Evolutionary conservation across 2,329 filamentous ascomycete species (phyloP).

Genomic region (Chaetomiaceae sp.): DNA sequence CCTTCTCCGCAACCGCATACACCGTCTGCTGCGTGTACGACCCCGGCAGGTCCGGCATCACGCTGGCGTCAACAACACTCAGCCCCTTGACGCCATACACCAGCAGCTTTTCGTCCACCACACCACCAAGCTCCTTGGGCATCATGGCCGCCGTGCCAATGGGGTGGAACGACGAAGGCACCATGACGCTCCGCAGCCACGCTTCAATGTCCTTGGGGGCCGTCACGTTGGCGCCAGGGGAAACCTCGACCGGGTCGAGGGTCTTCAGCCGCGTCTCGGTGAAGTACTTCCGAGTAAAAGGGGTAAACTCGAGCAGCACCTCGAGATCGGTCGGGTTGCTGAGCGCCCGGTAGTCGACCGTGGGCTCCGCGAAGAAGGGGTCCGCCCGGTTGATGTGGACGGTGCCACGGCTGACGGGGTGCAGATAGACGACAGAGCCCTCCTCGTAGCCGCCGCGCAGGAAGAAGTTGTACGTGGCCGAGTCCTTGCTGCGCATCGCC

Average conservation of each 20-base stretch:
- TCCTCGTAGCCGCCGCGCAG: conserved; percentile 29
- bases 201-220: conserved; percentile 24
- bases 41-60: conserved; percentile 37
- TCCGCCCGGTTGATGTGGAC: conserved; percentile 35
- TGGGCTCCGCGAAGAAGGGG: conserved; percentile 34
- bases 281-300: conserved; percentile 34
- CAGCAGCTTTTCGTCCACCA: conserved; percentile 38
- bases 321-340: conserved; percentile 50
- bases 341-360: conserved; percentile 36
- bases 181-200: conserved; percentile 22
- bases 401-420: conserved; percentile 38
- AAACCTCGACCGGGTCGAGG: conserved; percentile 34
- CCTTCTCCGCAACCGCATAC: conserved; percentile 30
- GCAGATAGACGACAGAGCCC: conserved; percentile 31
- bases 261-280: conserved; percentile 22
- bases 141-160: conserved; percentile 44
- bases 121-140: conserved; percentile 39
- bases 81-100: conserved; percentile 43
- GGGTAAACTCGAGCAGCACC: conserved; percentile 37
- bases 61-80: conserved; percentile 42
- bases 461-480: conserved; percentile 30
- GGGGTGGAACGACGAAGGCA: conserved; percentile 36
- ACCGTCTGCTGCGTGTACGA: conserved; percentile 28
- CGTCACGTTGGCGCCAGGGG: conserved; percentile 33
- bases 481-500: conserved; percentile 26